These are phyloP conservation scores for Nigrospora sphaerica DNA, from an alignment of 2,329 filamentous ascomycete genomes.

Conservation along the genomic window DNA sequence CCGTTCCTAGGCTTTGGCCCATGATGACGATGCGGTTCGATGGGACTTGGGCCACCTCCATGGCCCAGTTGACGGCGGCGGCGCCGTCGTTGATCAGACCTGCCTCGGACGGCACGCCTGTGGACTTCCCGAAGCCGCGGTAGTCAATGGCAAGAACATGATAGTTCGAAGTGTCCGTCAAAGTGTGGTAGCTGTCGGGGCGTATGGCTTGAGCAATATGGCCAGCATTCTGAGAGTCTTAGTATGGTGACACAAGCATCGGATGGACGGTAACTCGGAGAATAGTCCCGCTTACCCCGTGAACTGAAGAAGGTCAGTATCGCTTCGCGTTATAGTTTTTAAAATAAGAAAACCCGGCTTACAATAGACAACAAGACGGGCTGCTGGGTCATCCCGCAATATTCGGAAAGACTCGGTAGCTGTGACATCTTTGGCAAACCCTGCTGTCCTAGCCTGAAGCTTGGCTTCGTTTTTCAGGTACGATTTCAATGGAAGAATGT, in stretches of 20 bases:
- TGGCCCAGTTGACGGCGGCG: constrained; percentile 45
- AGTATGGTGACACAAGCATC: too few relatives aligned
- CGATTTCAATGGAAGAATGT: constrained; percentile 62
- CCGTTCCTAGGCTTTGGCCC: constrained; percentile 52
- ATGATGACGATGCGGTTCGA: constrained; percentile 50
- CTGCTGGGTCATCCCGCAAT: constrained; percentile 34
- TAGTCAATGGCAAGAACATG: constrained; percentile 56
- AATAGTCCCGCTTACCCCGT: neutral
- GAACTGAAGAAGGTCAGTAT: neutral
- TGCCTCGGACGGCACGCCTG: constrained; percentile 44
- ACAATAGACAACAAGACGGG: constrained; percentile 44
- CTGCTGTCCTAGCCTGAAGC: constrained; percentile 45
- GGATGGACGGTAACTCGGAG: too few relatives aligned
- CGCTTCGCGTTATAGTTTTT: too few relatives aligned
- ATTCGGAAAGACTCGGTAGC: constrained; percentile 31
- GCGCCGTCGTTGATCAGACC: constrained; percentile 48
- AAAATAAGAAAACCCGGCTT: constrained; percentile 17
- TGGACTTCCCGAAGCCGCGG: constrained; percentile 49
- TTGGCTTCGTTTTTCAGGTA: constrained; percentile 54
- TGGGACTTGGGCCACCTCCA: constrained; percentile 42
- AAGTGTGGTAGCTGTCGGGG: constrained; percentile 67
- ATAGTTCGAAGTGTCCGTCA: constrained; percentile 65
- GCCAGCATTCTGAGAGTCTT: constrained; percentile 62
- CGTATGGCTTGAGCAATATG: constrained; percentile 75
- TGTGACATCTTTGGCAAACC: constrained; percentile 34